These are phyloP conservation scores for Coemansia brasiliensis DNA, from an alignment of 192 early-diverging fungal species.

Conservation along the genomic window DNA sequence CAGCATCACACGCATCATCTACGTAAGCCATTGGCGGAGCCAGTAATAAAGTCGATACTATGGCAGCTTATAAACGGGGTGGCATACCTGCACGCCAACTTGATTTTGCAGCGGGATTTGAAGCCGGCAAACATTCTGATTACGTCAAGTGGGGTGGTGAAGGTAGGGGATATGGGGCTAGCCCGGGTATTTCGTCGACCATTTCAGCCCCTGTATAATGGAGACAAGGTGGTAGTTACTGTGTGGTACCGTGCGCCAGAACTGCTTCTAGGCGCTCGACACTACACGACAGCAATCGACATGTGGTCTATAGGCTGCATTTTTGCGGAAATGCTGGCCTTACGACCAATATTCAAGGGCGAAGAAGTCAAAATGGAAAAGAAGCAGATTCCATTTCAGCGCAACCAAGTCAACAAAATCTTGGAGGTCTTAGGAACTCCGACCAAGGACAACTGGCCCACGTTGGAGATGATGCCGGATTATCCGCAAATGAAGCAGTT, in stretches of 20 bases:
- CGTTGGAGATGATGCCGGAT: constrained; percentile 71
- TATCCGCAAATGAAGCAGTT: constrained; percentile 63
- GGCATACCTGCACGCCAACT: constrained; percentile 81
- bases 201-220: constrained; percentile 74
- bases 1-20: constrained; percentile 81
- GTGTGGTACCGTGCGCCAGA: constrained; percentile 98
- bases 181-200: constrained; percentile 79
- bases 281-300: constrained; percentile 86
- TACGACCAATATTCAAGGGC: constrained; percentile 87
- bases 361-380: constrained; percentile 86
- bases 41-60: constrained; percentile 82
- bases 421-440: constrained; percentile 88
- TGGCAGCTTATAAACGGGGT: constrained; percentile 90
- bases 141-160: constrained; percentile 84
- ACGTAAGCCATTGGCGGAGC: constrained; percentile 78
- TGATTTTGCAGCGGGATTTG: constrained; percentile 87
- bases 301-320: constrained; percentile 87
- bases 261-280: constrained; percentile 80
- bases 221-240: constrained; percentile 88
- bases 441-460: constrained; percentile 75
- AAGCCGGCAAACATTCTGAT: constrained; percentile 93
- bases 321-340: constrained; percentile 84
- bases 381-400: constrained; percentile 81
- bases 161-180: constrained; percentile 93
- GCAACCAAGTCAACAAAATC: constrained; percentile 82